Evolutionary conservation across 1,139 yeast species (phyloP), one percentile per base, ranked within the genome.

Genomic region (Protomyces gravidus): DNA sequence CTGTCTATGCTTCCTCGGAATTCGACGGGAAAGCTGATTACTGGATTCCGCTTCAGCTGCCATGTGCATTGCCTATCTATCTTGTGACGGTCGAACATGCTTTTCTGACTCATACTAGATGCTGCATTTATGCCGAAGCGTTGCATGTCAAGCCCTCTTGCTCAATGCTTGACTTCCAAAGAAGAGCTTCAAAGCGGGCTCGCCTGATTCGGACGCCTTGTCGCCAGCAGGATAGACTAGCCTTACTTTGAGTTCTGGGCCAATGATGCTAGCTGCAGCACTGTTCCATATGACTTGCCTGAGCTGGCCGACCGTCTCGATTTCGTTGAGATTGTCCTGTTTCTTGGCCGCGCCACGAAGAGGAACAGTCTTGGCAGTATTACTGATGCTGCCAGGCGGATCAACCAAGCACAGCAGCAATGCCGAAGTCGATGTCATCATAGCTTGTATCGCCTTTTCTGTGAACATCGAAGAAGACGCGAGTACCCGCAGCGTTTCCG

Each of bases 281-380:
- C n/a, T 33, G 32, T 63, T 63, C 65, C 65, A 63, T 2, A 60
- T 46, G 49, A 63, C 19, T 42, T 63, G 65, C 32, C 28, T 50
- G 27, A 63, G 33, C 27, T 23, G n/a, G 1, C 64, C 67, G 11
- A 63, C 62, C 3, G 52, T 50, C 11, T 60, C 61, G 32, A 42
- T 49, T 7, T 49, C 50, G 11, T 45, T 45, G 5, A 4, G 21
- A 4, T n/a, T 23, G 4, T 5, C 19, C 42, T 15, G 3, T 11
- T 15, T 5, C 9, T 36, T 36, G 17, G 42, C 42, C 19, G 15
- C 23, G 42, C 21, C 23, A 17, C 42, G 42, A 5, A 23, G 2
- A 9, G 21, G 23, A 9, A 17, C 42, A 15, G 23, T 17, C 11
- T 19, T 5, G 5, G 2, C 9, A 17, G 15, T 23, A 17, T 36